Conservation (phyloP, 2,329 filamentous ascomycete genomes). For the Penicillium sp. region DNA sequence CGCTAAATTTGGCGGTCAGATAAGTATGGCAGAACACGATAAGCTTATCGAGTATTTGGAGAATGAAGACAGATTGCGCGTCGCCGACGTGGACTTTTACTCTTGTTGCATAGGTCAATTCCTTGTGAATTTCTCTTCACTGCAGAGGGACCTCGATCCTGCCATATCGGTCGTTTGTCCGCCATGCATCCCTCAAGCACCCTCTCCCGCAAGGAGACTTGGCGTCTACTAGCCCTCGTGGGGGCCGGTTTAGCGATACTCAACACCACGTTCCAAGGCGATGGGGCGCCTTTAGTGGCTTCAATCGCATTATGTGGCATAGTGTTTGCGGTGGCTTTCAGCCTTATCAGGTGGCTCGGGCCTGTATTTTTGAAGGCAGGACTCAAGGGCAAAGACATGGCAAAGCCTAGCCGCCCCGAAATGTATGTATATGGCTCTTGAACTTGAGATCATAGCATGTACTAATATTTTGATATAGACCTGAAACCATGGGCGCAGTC, state of each 20-base stretch:
- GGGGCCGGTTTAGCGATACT: conserved; percentile 71
- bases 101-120: conserved; percentile 1
- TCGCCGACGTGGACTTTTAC: not conserved
- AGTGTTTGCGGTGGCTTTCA: conserved; percentile 77
- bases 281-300: conserved; percentile 85
- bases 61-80: conserved; percentile 34
- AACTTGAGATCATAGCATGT: not conserved
- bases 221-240: conserved; percentile 61
- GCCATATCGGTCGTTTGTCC: not conserved
- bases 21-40: conserved; percentile 19
- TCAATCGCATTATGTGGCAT: conserved; percentile 83
- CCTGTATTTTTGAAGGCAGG: conserved; percentile 84
- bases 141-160: not conserved
- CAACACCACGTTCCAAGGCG: conserved; percentile 72
- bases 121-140: conserved; percentile 6
- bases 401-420: conserved; percentile 70
- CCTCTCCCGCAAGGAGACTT: conserved; percentile 55
- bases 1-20: conserved; percentile 28
- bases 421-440: conserved; percentile 54
- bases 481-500: conserved; percentile 93
- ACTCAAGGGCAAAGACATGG: conserved; percentile 84
- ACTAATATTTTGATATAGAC: conserved; percentile 47
- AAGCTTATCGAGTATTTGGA: conserved; percentile 19
- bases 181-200: conserved; percentile 36
- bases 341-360: conserved; percentile 90